These are phyloP conservation scores for Penicillium vulpinum DNA, from an alignment of 2,329 filamentous ascomycete species.

Conservation along the genomic window DNA sequence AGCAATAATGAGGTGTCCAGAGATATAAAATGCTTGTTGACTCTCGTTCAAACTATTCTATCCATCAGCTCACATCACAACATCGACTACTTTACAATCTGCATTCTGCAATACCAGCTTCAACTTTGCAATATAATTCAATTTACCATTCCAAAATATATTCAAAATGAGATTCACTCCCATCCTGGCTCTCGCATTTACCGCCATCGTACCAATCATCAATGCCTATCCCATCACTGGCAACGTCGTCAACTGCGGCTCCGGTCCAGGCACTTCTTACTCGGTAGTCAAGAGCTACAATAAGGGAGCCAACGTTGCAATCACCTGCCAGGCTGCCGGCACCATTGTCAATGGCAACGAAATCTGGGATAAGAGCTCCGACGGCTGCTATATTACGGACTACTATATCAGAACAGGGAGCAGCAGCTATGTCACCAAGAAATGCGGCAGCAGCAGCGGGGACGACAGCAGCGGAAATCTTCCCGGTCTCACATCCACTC, in stretches of 20 bases:
- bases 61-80: background rate
- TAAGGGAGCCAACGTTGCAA: conserved; percentile 9
- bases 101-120: background rate
- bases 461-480: conserved; percentile 9
- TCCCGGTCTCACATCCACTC: conserved; percentile 18
- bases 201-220: conserved; percentile 2
- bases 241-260: conserved; percentile 19
- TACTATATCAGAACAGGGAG: conserved; percentile 22
- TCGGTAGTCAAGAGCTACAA: conserved; percentile 17
- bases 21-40: conserved; percentile 1
- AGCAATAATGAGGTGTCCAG: background rate
- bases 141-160: background rate
- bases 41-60: background rate
- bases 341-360: conserved; percentile 13
- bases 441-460: conserved; percentile 7
- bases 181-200: conserved; percentile 7
- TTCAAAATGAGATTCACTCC: conserved; percentile 9
- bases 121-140: background rate
- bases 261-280: conserved; percentile 20
- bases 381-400: conserved; percentile 23
- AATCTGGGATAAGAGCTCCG: conserved; percentile 23
- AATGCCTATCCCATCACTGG: conserved; percentile 18
- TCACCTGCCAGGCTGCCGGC: conserved; percentile 16
- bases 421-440: conserved; percentile 14
- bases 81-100: background rate